Evolutionary conservation across 306 rosid species (phyloP).

Genomic region (Fragaria vesca): DNA sequence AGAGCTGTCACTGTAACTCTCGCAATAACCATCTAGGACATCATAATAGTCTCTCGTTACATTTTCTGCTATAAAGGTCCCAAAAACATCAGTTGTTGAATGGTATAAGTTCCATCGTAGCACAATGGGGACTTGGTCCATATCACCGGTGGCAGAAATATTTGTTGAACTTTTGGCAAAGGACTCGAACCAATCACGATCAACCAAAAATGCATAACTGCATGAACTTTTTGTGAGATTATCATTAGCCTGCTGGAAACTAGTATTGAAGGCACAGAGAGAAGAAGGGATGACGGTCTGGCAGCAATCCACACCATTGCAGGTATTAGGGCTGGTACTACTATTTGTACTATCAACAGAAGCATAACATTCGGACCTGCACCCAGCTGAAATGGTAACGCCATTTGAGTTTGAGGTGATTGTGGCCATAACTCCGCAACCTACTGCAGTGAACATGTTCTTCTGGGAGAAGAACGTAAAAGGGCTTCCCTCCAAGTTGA

Average conservation of each 20-base stretch:
- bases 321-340: not conserved
- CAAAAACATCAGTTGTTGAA: not conserved
- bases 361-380: not conserved
- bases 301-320: constrained; percentile 16
- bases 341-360: not conserved
- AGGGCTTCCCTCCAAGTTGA: constrained; percentile 9
- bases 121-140: constrained; percentile 8
- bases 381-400: not conserved
- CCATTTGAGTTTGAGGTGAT: not conserved
- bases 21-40: not conserved
- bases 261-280: not conserved
- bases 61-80: not conserved
- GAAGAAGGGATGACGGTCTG: not conserved
- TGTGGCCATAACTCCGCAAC: not conserved
- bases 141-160: not conserved
- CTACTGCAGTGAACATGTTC: not conserved
- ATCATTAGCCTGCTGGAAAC: not conserved
- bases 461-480: constrained; percentile 2
- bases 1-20: not conserved
- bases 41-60: not conserved
- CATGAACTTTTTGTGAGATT: not conserved
- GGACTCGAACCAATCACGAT: not conserved
- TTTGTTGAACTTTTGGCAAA: not conserved
- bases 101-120: constrained; percentile 7
- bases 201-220: constrained; percentile 3